Conservation (phyloP, 2,329 filamentous ascomycete genomes). For the Furcasterigmium sp. region DNA sequence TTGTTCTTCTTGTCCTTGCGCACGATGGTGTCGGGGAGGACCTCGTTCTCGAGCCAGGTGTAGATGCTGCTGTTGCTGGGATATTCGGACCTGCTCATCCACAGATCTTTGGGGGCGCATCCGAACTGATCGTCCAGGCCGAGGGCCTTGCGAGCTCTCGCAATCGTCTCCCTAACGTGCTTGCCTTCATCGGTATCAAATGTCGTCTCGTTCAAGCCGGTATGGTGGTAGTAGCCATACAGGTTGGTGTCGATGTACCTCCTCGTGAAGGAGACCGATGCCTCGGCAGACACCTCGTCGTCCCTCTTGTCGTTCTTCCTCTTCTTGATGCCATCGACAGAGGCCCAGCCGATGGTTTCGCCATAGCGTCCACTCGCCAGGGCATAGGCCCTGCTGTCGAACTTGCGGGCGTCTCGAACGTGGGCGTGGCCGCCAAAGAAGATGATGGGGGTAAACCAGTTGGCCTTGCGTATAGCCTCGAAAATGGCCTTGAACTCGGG, state of each 20-base stretch:
- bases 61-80: slow-evolving; percentile 72
- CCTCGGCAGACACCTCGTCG: slow-evolving; percentile 19
- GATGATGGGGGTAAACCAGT: slow-evolving; percentile 79
- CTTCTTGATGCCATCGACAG: slow-evolving; percentile 60
- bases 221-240: slow-evolving; percentile 77
- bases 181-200: slow-evolving; percentile 74
- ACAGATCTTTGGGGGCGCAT: slow-evolving; percentile 76
- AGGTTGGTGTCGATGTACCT: slow-evolving; percentile 94
- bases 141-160: slow-evolving; percentile 62
- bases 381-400: slow-evolving; percentile 72
- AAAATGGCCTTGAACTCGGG: slow-evolving; percentile 74
- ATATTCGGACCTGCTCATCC: slow-evolving; percentile 76
- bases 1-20: slow-evolving; percentile 53
- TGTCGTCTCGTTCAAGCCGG: slow-evolving; percentile 61
- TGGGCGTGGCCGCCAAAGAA: slow-evolving; percentile 92
- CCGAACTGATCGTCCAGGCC: slow-evolving; percentile 70
- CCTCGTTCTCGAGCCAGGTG: slow-evolving; percentile 69
- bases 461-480: slow-evolving; percentile 68
- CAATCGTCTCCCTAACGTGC: slow-evolving; percentile 66
- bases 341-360: slow-evolving; percentile 93
- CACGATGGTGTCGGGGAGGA: slow-evolving; percentile 64
- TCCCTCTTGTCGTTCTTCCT: slow-evolving; percentile 15
- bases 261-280: slow-evolving; percentile 58
- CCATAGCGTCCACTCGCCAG: slow-evolving; percentile 88
- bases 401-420: slow-evolving; percentile 77